Evolutionary conservation across 1,139 yeast genomes (phyloP).

Genomic region (Geotrichum candidum): DNA sequence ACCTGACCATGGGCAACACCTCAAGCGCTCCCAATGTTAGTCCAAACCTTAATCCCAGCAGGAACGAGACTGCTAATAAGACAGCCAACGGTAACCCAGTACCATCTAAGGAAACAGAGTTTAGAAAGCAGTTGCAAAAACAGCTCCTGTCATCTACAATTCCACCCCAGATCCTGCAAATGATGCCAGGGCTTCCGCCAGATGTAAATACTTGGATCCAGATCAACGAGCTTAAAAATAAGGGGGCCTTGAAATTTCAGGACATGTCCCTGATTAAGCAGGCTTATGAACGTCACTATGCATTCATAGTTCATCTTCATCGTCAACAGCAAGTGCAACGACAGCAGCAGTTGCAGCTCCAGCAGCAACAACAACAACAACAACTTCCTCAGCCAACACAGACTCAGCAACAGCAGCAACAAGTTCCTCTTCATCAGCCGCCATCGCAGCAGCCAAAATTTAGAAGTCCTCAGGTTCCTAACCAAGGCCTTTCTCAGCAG

Average conservation of each 20-base stretch:
- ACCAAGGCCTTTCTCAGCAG: not conserved
- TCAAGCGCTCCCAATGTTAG: not conserved
- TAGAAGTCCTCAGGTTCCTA: not conserved
- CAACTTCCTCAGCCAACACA: not conserved
- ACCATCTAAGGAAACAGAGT: not conserved
- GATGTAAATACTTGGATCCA: slow-evolving; percentile 6
- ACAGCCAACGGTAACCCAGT: not conserved
- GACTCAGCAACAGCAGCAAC: not conserved
- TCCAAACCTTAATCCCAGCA: not conserved
- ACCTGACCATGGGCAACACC: not conserved
- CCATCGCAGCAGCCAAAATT: not conserved
- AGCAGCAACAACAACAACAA: slow-evolving; percentile 1
- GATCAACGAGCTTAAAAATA: slow-evolving; percentile 5
- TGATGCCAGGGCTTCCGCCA: slow-evolving; percentile 7
- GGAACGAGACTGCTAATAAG: not conserved
- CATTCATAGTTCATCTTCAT: not conserved
- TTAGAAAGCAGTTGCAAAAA: slow-evolving; percentile 8
- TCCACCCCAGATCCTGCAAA: slow-evolving; percentile 3
- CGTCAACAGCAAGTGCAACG: not conserved
- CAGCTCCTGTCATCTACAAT: not conserved
- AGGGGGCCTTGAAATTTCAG: slow-evolving; percentile 3
- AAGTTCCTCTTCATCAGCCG: not conserved
- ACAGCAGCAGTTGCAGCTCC: slow-evolving; percentile 1
- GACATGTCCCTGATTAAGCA: not conserved
- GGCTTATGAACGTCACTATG: slow-evolving; percentile 2